Evolutionary conservation across 2,329 filamentous ascomycete species (phyloP).

Genomic region (Botrytis aclada): DNA sequence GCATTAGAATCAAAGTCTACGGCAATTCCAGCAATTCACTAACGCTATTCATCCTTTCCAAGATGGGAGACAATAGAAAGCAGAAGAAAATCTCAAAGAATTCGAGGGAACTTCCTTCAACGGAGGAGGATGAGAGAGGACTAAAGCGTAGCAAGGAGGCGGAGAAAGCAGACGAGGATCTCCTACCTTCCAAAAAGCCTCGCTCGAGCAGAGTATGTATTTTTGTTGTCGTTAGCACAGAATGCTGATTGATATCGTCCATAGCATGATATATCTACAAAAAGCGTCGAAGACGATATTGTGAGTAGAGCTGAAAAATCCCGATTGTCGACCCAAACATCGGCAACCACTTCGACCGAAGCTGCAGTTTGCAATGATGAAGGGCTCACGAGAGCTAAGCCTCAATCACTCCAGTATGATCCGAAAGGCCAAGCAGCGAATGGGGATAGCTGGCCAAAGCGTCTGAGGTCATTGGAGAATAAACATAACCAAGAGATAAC

Average conservation of each 20-base stretch:
- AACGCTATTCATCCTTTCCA: background rate
- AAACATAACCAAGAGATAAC: background rate
- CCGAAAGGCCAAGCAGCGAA: background rate
- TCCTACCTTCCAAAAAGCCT: background rate
- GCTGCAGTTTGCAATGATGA: too few species aligned
- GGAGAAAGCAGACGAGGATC: background rate
- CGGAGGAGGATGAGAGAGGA: background rate
- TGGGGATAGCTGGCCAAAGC: background rate
- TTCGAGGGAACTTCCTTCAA: background rate
- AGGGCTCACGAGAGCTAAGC: background rate
- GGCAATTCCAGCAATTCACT: background rate
- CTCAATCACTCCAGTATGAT: too few species aligned
- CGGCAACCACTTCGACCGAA: background rate
- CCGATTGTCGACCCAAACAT: background rate
- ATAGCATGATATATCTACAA: background rate
- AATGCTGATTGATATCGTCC: background rate
- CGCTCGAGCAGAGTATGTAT: background rate
- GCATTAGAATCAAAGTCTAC: background rate
- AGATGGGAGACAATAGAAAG: background rate
- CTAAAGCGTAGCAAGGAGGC: background rate
- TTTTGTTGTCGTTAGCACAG: background rate
- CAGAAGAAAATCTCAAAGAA: background rate
- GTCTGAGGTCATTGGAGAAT: background rate
- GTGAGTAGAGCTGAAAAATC: background rate
- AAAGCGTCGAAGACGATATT: background rate